phyloP scores from a whole-genome alignment of 495 filamentous ascomycete genomes.

The Tuber aestivum region DNA sequence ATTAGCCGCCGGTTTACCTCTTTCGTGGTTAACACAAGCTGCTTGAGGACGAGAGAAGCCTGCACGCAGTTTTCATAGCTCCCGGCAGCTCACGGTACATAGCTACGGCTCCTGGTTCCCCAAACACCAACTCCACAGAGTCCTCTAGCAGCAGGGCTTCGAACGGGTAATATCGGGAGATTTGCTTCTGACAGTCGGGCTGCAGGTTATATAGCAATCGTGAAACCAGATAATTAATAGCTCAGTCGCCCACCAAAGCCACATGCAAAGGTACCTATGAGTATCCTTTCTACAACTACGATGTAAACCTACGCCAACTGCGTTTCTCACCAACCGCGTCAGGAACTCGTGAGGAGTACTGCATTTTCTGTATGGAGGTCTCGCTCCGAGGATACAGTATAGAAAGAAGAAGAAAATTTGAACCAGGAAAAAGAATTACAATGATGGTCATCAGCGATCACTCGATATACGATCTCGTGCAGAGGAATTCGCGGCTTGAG shows the following conservation, averaged over 20 bases:
- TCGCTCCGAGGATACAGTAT: neutral
- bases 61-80: neutral
- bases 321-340: neutral
- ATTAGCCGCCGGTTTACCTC: neutral
- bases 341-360: no score
- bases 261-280: neutral
- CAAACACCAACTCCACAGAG: neutral
- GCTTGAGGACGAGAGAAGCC: neutral
- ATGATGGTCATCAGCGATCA: neutral
- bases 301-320: neutral
- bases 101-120: neutral
- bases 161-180: neutral
- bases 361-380: neutral
- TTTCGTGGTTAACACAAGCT: neutral
- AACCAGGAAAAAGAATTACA: neutral
- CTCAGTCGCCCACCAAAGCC: neutral
- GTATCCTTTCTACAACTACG: neutral
- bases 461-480: neutral
- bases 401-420: neutral
- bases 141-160: neutral
- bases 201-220: neutral
- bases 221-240: neutral
- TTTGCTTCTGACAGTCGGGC: neutral
- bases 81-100: neutral
- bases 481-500: neutral